A percentile compares a stretch with the other conserved stretches of the same genome.
Conservation (phyloP, 345 rosid genomes). For the Eutrema heterophyllum region DNA sequence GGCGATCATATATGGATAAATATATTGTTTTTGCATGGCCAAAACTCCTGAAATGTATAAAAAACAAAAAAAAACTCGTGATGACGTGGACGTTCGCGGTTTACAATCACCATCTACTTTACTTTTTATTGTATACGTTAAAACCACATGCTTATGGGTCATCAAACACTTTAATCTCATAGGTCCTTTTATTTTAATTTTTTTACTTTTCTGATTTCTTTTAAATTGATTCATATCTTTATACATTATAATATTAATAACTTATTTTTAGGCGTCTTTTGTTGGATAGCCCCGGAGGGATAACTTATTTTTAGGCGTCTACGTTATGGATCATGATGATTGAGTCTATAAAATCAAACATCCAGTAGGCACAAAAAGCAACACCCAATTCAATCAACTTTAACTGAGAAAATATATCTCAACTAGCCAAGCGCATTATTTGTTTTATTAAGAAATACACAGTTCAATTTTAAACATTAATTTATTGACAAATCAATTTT, state of each 20-base stretch:
- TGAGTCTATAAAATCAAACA: neutral
- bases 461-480: neutral
- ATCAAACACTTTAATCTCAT: slow-evolving; percentile 13
- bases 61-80: neutral
- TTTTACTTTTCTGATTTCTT: neutral
- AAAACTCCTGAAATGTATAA: neutral
- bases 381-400: neutral
- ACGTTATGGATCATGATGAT: neutral
- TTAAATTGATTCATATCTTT: slow-evolving; percentile 4
- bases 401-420: neutral
- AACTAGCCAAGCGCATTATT: slow-evolving; percentile 3
- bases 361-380: slow-evolving; percentile 8
- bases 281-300: neutral
- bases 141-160: slow-evolving; percentile 27
- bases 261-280: neutral
- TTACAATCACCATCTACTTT: slow-evolving; percentile 17
- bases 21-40: slow-evolving; percentile 16
- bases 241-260: neutral
- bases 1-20: neutral
- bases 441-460: neutral
- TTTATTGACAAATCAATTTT: neutral
- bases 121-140: neutral
- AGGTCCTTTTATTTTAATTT: neutral
- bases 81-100: neutral
- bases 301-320: neutral